Percentiles rank a stretch among this genome's conserved stretches.
These are phyloP conservation scores for Aspergillus puulaauensis DNA, from an alignment of 2,329 filamentous ascomycete species.

Conservation along the genomic window DNA sequence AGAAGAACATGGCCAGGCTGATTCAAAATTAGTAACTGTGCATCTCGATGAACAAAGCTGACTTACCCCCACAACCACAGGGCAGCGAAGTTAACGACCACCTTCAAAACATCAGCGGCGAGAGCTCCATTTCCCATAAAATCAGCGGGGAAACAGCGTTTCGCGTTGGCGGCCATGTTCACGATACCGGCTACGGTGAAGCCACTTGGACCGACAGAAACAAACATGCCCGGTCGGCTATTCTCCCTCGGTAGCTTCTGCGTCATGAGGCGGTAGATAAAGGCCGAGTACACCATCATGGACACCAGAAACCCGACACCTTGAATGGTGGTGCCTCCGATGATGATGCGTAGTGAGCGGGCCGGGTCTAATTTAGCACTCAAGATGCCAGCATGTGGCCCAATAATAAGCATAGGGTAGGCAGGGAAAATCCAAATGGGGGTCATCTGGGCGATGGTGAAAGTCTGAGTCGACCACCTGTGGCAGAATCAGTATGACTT, in stretches of 20 bases:
- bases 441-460: constrained; percentile 28
- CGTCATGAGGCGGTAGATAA: constrained; percentile 43
- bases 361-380: constrained; percentile 46
- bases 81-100: too few species aligned
- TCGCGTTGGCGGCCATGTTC: constrained; percentile 45
- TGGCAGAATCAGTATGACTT: constrained; percentile 4
- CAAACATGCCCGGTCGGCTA: constrained; percentile 52
- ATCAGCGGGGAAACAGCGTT: constrained; percentile 23
- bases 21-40: too few species aligned
- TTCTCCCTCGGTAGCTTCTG: constrained; percentile 43
- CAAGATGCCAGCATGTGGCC: constrained; percentile 67
- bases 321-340: constrained; percentile 45
- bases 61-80: too few species aligned
- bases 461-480: constrained; percentile 3
- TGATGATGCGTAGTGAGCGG: constrained; percentile 43
- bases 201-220: constrained; percentile 49
- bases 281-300: constrained; percentile 46
- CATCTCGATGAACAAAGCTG: too few species aligned
- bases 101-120: too few species aligned
- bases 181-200: constrained; percentile 49
- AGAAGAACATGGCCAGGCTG: too few species aligned
- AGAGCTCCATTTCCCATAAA: constrained; percentile 5
- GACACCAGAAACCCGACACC: constrained; percentile 48
- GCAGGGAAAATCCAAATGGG: constrained; percentile 56
- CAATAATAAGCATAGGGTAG: constrained; percentile 69